Percentiles rank a stretch among this genome's conserved stretches.
Evolutionary conservation across 331 rosid genomes (phyloP).

Genomic region (Phaseolus coccineus): DNA sequence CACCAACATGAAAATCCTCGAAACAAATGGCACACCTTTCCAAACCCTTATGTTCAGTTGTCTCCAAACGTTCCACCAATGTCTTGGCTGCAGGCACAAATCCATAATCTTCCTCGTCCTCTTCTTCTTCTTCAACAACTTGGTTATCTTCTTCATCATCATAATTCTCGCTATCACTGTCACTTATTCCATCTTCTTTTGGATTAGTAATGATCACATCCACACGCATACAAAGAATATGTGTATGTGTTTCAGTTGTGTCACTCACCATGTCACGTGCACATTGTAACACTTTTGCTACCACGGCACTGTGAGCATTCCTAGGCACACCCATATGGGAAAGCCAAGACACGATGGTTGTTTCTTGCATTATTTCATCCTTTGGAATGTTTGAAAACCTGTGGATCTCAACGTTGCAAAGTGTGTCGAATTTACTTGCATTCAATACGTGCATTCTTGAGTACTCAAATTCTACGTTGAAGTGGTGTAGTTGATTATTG

Average conservation of each 20-base stretch:
- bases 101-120: not conserved
- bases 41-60: not conserved
- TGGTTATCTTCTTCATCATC: too few species aligned
- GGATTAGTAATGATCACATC: not conserved
- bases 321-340: not conserved
- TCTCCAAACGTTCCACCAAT: not conserved
- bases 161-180: too few species aligned
- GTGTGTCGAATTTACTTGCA: not conserved
- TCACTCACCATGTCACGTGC: not conserved
- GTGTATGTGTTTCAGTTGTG: not conserved
- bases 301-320: not conserved
- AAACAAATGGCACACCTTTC: constrained; percentile 22
- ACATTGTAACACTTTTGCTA: not conserved
- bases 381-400: not conserved
- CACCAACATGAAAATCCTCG: not conserved
- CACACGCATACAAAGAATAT: not conserved
- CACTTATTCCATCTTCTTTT: not conserved
- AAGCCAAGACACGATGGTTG: not conserved
- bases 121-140: not conserved
- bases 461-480: not conserved
- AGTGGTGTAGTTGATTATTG: not conserved
- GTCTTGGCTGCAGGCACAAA: not conserved
- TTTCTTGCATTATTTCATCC: not conserved
- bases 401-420: rapidly evolving
- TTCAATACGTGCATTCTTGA: not conserved